These are phyloP conservation scores for Aspergillus vadensis DNA, from an alignment of 2,329 filamentous ascomycete species.

Conservation along the genomic window DNA sequence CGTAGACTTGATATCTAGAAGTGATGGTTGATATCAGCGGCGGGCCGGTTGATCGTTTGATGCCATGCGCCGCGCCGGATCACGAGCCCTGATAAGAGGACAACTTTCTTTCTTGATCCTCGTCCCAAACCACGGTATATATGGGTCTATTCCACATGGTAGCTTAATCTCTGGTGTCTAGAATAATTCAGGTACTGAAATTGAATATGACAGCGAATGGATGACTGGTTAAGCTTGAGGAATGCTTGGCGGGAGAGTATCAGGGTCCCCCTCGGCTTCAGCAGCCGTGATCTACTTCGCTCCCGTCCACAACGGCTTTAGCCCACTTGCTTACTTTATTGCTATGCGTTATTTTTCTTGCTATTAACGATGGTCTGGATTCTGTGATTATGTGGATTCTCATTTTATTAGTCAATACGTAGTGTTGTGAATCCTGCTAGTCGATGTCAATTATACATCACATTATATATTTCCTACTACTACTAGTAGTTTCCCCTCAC, in stretches of 20 bases:
- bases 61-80: background rate
- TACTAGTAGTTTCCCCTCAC: no score
- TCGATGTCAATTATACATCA: no score
- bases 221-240: background rate
- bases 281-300: background rate
- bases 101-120: background rate
- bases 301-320: background rate
- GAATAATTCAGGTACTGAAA: background rate
- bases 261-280: background rate
- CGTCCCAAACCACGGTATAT: background rate
- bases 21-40: background rate
- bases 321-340: no score
- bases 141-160: background rate
- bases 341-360: no score
- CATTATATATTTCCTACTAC: no score
- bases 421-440: no score
- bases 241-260: conserved; percentile 9
- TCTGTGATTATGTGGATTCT: no score
- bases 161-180: no score
- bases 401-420: no score
- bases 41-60: background rate
- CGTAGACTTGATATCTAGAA: background rate
- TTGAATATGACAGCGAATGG: background rate
- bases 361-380: no score
- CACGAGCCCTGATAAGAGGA: background rate